Percentiles rank a stretch among this genome's conserved stretches.
Conservation (phyloP, 345 rosid species). For the Boechera retrofracta region DNA sequence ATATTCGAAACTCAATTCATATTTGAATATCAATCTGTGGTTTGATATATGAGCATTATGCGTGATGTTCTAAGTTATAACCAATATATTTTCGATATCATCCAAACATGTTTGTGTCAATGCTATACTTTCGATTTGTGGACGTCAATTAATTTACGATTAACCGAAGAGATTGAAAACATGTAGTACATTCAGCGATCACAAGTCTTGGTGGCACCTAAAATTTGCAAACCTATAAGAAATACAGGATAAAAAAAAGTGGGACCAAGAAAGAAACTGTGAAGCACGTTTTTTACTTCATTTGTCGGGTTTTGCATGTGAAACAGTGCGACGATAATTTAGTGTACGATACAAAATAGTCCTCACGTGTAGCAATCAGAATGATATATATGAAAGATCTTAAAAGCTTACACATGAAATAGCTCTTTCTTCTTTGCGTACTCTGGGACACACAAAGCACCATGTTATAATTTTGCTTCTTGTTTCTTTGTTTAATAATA, state of each 20-base stretch:
- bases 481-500: conserved; percentile 15
- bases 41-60: background rate
- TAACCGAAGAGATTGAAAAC: background rate
- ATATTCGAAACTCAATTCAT: background rate
- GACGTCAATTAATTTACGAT: conserved; percentile 2
- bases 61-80: background rate
- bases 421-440: conserved; percentile 11
- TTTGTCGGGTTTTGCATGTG: conserved; percentile 13
- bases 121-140: background rate
- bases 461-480: conserved; percentile 1
- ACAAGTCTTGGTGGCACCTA: conserved; percentile 12
- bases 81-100: background rate
- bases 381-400: conserved; percentile 7
- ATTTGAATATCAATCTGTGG: background rate
- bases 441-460: conserved; percentile 4
- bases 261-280: background rate
- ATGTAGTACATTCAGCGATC: conserved; percentile 5
- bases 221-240: conserved; percentile 15
- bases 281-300: conserved; percentile 20
- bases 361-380: conserved; percentile 16
- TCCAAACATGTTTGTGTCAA: background rate
- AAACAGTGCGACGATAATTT: conserved; percentile 29
- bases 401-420: background rate
- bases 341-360: conserved; percentile 3
- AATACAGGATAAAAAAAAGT: background rate